phyloP scores from a whole-genome alignment of 495 filamentous ascomycete species.

The Podospora tetraspora region DNA sequence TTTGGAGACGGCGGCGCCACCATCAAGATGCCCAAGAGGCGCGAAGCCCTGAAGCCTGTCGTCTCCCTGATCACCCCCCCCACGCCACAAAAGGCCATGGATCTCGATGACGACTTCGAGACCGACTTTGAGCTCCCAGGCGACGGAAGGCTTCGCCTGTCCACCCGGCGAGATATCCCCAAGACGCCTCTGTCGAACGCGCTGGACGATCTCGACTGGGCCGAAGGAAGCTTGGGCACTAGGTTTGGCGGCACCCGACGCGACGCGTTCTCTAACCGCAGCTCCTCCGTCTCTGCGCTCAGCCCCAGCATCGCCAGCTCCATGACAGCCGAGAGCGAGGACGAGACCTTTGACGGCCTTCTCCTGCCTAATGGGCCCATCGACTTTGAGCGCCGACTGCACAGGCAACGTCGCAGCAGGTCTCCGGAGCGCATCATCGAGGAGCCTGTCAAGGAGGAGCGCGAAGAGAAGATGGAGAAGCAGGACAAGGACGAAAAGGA shows the following conservation, averaged over 20 bases:
- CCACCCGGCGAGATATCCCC: constrained; percentile 52
- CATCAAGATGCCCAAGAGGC: constrained; percentile 61
- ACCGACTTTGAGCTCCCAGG: constrained; percentile 69
- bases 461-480: constrained; percentile 41
- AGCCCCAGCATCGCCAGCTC: constrained; percentile 89
- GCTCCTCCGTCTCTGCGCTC: constrained; percentile 80
- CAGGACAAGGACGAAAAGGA: constrained; percentile 66
- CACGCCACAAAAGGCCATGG: constrained; percentile 40
- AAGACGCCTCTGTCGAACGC: constrained; percentile 50
- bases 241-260: constrained; percentile 78
- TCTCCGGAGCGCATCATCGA: constrained; percentile 38
- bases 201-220: constrained; percentile 85
- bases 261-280: constrained; percentile 68
- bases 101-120: constrained; percentile 63
- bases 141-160: constrained; percentile 55
- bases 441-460: constrained; percentile 29
- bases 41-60: constrained; percentile 46
- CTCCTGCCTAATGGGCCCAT: constrained; percentile 77
- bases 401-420: constrained; percentile 57
- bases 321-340: constrained; percentile 88
- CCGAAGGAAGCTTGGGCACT: constrained; percentile 85
- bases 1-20: constrained; percentile 58
- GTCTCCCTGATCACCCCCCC: constrained; percentile 54
- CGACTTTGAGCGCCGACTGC: constrained; percentile 69
- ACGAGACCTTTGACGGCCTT: constrained; percentile 81